Base-by-base conservation (phyloP, 2,329 filamentous ascomycete species). In the Calonectria naviculata region DNA sequence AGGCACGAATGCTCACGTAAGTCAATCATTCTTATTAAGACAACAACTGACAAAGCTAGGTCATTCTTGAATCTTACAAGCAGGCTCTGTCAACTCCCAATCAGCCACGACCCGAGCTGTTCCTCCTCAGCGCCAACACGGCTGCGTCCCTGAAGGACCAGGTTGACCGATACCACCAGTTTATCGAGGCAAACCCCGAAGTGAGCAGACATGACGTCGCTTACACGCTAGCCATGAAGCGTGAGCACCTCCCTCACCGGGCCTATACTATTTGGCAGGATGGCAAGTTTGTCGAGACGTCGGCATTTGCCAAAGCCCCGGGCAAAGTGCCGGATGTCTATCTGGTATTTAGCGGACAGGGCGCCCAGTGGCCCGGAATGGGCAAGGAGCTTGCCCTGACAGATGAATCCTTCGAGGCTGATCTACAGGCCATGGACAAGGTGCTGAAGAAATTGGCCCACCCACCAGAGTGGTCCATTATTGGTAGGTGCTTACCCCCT, bases 301-400 rank as follows among this genome's bases (percentile, higher is more conserved):
- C 52, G 31, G 52, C 26, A 44, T 29, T 52, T 19, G 52, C 61
- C 7, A 65, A 65, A 29, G 31, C 52, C 6, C 52, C 52, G 5
- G 52, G 21, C n/a, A 58, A 58, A 21, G 52, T 58, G 7, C 52
- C 52, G 5, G 52, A 58, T 3, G 54, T 62, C 8, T 67, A 67
- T 19, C 68, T 71, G 28, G 56, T 72, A 3, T 74, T 84, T 70
- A 84, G 82, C 7, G 83, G 83, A 9, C 81, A 83, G 64, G 82
- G 82, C 24, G 82, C 81, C 3, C 81, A 82, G 68, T 82, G 79
- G 79, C 41, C 42, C 19, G 68, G 54, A 5, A 74, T 83, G 81
- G 81, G 81, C 56, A 75, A 78, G 7, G 80, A 83, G 72, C 65
- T 26, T 61, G 60, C 24, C 31, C 34, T 34, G 15, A 44, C 29